phyloP scores from a whole-genome alignment of 1,284 basidiomycete species.

The Uromyces viciae-fabae region DNA sequence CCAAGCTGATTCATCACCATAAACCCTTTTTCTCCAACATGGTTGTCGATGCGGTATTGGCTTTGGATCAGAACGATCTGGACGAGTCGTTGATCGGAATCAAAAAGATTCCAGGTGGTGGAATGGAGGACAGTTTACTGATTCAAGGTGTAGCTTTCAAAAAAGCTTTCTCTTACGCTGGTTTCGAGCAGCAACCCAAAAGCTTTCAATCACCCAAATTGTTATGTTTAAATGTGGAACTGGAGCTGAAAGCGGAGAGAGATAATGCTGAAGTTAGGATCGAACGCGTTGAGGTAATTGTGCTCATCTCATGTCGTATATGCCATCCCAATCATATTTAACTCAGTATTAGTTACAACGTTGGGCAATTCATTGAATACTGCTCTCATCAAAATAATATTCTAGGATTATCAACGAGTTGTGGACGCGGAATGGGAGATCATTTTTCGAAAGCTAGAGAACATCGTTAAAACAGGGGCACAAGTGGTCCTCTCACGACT shows the following conservation, averaged over 20 bases:
- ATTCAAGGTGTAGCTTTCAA: conserved; percentile 94
- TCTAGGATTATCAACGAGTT: conserved; percentile 87
- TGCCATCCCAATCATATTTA: background rate
- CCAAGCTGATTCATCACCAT: conserved; percentile 97
- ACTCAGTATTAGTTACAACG: too few relatives aligned
- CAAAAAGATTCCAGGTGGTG: conserved; percentile 98
- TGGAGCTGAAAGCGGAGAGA: conserved; percentile 98
- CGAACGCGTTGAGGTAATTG: conserved; percentile 70
- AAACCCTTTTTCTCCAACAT: conserved; percentile 98
- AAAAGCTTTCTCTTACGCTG: conserved; percentile 99
- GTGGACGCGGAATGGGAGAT: conserved; percentile 99
- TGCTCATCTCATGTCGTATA: background rate
- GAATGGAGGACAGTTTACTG: conserved; percentile 83
- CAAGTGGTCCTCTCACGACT: conserved; percentile 97
- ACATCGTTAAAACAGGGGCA: conserved; percentile 92
- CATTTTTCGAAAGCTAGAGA: conserved; percentile 95
- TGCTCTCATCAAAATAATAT: background rate
- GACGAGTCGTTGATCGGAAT: conserved; percentile 96
- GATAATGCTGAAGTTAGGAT: conserved; percentile 99
- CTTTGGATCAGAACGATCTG: conserved; percentile 85
- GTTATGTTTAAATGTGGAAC: conserved; percentile 92
- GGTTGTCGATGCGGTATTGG: conserved; percentile 95
- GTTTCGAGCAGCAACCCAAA: conserved; percentile 98
- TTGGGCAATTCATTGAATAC: too few relatives aligned
- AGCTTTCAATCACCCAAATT: conserved; percentile 83